A percentile compares a stretch with the other conserved stretches of the same genome.
These are phyloP conservation scores for Hypsizygus marmoreus DNA, from an alignment of 768 basidiomycete species.

Conservation along the genomic window DNA sequence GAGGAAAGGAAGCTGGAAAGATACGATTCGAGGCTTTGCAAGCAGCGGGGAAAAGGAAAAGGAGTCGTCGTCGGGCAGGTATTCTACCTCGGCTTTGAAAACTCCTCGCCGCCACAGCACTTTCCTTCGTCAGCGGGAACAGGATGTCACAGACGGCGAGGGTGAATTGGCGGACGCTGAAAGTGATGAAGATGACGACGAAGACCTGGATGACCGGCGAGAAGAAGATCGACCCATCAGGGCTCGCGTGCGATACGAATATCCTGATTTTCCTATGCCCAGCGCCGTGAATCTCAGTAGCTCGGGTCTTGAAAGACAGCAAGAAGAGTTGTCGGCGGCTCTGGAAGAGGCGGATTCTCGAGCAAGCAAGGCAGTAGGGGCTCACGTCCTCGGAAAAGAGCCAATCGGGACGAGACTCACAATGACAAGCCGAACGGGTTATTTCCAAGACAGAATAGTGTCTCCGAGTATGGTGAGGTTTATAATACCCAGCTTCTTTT, in stretches of 20 bases:
- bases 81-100: constrained; percentile 29
- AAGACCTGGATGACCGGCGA: constrained; percentile 45
- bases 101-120: constrained; percentile 17
- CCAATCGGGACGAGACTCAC: constrained; percentile 87
- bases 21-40: constrained; percentile 51
- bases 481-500: constrained; percentile 3
- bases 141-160: constrained; percentile 40
- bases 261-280: constrained; percentile 28
- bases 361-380: constrained; percentile 38
- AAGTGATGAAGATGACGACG: constrained; percentile 51
- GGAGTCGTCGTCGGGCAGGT: constrained; percentile 10
- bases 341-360: constrained; percentile 51
- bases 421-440: constrained; percentile 93
- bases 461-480: constrained; percentile 90
- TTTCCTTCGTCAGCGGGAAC: constrained; percentile 6
- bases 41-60: constrained; percentile 39
- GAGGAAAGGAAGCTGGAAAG: constrained; percentile 61
- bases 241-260: constrained; percentile 69
- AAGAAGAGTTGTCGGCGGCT: constrained; percentile 52
- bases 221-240: constrained; percentile 78
- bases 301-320: constrained; percentile 48
- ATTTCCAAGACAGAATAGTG: constrained; percentile 92
- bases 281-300: constrained; percentile 30
- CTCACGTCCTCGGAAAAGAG: constrained; percentile 36
- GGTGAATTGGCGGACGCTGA: constrained; percentile 57